Conservation (phyloP, 2,329 filamentous ascomycete species). For the Fusarium buharicum region DNA sequence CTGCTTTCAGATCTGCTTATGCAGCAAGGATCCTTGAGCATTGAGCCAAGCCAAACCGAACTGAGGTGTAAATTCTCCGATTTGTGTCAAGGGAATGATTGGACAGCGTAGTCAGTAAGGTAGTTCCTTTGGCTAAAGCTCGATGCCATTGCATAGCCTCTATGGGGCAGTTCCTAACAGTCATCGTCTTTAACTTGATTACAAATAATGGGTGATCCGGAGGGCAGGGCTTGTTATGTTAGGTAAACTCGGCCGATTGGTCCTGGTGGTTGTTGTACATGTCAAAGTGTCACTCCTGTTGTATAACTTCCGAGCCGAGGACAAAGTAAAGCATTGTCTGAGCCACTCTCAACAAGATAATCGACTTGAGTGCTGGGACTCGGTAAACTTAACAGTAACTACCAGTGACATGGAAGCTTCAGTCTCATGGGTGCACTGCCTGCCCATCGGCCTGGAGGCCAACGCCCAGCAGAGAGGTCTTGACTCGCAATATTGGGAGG, state of each 20-base stretch:
- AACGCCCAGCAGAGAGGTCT: too few species aligned
- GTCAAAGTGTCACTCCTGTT: neutral
- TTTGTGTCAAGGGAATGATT: neutral
- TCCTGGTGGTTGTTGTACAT: neutral
- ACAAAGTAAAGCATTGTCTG: neutral
- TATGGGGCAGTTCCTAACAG: too few species aligned
- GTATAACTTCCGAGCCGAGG: neutral
- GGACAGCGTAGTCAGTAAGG: neutral
- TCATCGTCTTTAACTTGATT: neutral
- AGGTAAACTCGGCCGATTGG: neutral
- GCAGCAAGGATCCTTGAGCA: slow-evolving; percentile 29
- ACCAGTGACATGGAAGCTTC: neutral
- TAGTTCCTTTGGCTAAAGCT: neutral
- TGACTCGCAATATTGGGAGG: too few species aligned
- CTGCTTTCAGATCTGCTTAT: slow-evolving; percentile 20
- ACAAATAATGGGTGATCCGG: too few species aligned
- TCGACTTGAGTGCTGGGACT: neutral
- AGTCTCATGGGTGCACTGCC: too few species aligned
- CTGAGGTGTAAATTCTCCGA: slow-evolving; percentile 6
- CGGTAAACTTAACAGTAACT: neutral
- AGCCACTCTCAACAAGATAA: slow-evolving; percentile 10
- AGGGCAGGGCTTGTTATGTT: slow-evolving; percentile 11
- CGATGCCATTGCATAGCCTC: slow-evolving; percentile 2
- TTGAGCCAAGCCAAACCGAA: slow-evolving; percentile 17
- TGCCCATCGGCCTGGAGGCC: too few species aligned